A percentile compares a stretch with the other conserved stretches of the same genome.
Conservation (phyloP, 2,329 filamentous ascomycete genomes). For the Aspergillus ustus region DNA sequence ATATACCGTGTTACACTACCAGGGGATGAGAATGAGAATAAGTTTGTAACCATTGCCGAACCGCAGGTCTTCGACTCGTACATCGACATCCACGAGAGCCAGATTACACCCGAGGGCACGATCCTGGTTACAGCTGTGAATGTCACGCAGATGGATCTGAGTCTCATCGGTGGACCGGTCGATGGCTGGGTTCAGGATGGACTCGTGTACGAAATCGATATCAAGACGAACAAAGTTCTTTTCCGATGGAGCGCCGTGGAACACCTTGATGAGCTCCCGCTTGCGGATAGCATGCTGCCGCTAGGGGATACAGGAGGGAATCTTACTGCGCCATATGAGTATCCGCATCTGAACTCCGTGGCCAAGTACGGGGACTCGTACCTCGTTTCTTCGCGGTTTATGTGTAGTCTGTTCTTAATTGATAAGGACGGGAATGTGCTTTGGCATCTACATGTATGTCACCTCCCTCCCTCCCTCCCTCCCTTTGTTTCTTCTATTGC, state of each 20-base stretch:
- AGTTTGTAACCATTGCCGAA: background rate
- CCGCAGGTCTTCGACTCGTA: background rate
- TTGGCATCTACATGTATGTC: conserved; percentile 32
- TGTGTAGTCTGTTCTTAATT: conserved; percentile 31
- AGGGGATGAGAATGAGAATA: background rate
- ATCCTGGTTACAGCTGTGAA: conserved; percentile 30
- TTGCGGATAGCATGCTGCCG: conserved; percentile 22
- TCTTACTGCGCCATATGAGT: conserved; percentile 27
- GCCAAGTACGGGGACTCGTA: conserved; percentile 29
- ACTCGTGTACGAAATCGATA: conserved; percentile 34
- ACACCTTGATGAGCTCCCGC: conserved; percentile 25
- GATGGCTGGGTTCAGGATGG: conserved; percentile 33
- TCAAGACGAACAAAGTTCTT: conserved; percentile 30
- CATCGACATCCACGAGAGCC: conserved; percentile 28
- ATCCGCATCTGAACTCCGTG: conserved; percentile 30
- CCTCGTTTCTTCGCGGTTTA: conserved; percentile 28
- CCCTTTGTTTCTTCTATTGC: too few species aligned
- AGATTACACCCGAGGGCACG: conserved; percentile 27
- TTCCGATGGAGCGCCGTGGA: conserved; percentile 33
- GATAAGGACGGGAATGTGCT: conserved; percentile 29
- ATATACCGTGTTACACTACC: background rate
- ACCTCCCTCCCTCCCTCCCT: background rate
- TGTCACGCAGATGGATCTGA: conserved; percentile 28
- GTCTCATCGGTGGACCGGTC: conserved; percentile 25
- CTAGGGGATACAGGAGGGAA: conserved; percentile 18